phyloP scores from a whole-genome alignment of 2,329 filamentous ascomycete genomes.

The Dactylella cylindrospora region DNA sequence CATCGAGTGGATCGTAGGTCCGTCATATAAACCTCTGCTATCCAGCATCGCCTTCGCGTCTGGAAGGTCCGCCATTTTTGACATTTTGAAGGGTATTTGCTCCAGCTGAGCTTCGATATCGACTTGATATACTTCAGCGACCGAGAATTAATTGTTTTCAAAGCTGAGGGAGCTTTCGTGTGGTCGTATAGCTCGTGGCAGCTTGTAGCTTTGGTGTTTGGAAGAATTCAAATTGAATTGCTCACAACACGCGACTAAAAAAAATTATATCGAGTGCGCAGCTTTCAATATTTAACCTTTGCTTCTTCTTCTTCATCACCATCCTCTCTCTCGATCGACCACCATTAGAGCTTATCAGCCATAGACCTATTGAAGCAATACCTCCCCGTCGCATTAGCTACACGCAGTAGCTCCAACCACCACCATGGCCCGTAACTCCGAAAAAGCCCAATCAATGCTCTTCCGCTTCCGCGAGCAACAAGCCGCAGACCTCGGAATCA shows the following conservation, averaged over 20 bases:
- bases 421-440: conserved; percentile 57
- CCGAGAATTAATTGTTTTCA: background rate
- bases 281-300: conserved; percentile 9
- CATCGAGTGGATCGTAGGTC: conserved; percentile 48
- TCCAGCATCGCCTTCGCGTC: conserved; percentile 49
- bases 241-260: conserved; percentile 41
- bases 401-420: background rate
- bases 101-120: background rate
- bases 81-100: conserved; percentile 7
- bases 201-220: background rate
- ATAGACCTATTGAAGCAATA: background rate
- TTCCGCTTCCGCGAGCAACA: conserved; percentile 98
- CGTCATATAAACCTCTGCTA: conserved; percentile 49
- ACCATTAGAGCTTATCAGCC: background rate
- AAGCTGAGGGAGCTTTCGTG: background rate
- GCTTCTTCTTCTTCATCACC: conserved; percentile 1
- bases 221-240: conserved; percentile 2
- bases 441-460: conserved; percentile 99
- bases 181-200: conserved; percentile 19
- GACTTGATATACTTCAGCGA: conserved; percentile 10
- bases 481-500: conserved; percentile 91
- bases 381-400: background rate
- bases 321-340: background rate
- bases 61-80: conserved; percentile 47
- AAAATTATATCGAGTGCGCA: conserved; percentile 7